Percentiles rank a stretch among this genome's conserved stretches.
Evolutionary conservation across 176 grass and related monocot species (phyloP).

Genomic region (Avena eriantha): DNA sequence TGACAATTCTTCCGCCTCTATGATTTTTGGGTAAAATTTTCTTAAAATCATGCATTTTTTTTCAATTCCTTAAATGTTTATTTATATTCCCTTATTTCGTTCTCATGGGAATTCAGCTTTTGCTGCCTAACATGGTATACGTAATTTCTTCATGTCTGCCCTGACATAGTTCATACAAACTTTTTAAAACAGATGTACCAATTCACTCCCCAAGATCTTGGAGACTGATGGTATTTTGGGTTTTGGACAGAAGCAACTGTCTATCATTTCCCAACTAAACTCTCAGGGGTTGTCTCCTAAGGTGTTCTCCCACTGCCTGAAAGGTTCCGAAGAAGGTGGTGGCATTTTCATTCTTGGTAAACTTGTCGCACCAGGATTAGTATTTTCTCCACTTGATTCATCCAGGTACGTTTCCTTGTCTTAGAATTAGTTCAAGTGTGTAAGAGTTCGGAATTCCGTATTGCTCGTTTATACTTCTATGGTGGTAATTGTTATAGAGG

Average conservation of each 20-base stretch:
- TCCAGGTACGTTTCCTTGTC: conserved; percentile 63
- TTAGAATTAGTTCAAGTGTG: conserved; percentile 23
- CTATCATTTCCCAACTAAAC: conserved; percentile 66
- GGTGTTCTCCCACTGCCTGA: conserved; percentile 86
- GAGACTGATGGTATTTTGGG: conserved; percentile 84
- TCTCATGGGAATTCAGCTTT: too few species aligned
- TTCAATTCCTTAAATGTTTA: not conserved
- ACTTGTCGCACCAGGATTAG: conserved; percentile 71
- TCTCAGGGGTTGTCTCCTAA: conserved; percentile 63
- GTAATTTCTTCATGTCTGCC: too few species aligned
- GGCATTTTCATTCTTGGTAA: conserved; percentile 85
- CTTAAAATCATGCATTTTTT: not conserved
- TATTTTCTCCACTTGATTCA: conserved; percentile 79
- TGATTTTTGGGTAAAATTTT: conserved; percentile 81
- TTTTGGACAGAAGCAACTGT: conserved; percentile 69
- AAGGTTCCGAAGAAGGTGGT: conserved; percentile 79
- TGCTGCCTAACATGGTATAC: too few species aligned
- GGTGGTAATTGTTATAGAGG: too few species aligned
- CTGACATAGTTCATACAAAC: not conserved
- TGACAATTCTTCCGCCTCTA: conserved; percentile 71
- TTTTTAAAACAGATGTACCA: conserved; percentile 70
- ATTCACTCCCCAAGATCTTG: conserved; percentile 58
- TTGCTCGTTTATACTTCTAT: too few species aligned
- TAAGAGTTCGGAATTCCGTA: too few species aligned
- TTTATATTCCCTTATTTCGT: not conserved